Evolutionary conservation across 345 rosid genomes (phyloP).

Genomic region (Anacardium occidentale): DNA sequence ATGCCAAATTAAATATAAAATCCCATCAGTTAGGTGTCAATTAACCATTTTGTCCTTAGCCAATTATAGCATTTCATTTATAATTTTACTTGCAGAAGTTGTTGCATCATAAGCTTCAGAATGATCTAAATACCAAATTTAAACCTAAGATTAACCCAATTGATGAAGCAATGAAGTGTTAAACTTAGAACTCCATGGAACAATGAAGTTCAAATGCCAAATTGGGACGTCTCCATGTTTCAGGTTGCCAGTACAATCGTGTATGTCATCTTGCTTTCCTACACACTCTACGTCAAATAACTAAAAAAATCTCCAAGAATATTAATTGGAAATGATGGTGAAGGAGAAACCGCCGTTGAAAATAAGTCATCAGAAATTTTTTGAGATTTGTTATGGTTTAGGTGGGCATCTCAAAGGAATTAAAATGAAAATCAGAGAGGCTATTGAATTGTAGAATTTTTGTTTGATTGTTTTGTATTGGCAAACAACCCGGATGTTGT

Average conservation of each 20-base stretch:
- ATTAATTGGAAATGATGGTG: no score
- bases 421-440: no score
- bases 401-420: no score
- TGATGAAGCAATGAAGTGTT: not conserved
- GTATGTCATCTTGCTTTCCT: constrained; percentile 29
- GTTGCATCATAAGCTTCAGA: no score
- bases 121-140: not conserved
- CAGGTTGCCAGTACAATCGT: constrained; percentile 35
- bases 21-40: not conserved
- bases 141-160: not conserved
- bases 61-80: not conserved
- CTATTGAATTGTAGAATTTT: no score
- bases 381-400: no score
- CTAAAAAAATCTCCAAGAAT: no score
- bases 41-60: constrained; percentile 17
- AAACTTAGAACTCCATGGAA: constrained; percentile 29
- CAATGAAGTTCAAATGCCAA: constrained; percentile 38
- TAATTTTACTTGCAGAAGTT: not conserved
- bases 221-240: constrained; percentile 28
- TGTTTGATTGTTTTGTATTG: no score
- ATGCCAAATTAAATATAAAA: not conserved
- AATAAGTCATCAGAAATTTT: no score
- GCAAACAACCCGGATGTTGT: no score
- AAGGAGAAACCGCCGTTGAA: no score
- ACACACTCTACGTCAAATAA: no score